Evolutionary conservation across 2,329 filamentous ascomycete genomes (phyloP), one percentile per base, ranked within the genome.

Genomic region (Emmonsiellopsis sp.): DNA sequence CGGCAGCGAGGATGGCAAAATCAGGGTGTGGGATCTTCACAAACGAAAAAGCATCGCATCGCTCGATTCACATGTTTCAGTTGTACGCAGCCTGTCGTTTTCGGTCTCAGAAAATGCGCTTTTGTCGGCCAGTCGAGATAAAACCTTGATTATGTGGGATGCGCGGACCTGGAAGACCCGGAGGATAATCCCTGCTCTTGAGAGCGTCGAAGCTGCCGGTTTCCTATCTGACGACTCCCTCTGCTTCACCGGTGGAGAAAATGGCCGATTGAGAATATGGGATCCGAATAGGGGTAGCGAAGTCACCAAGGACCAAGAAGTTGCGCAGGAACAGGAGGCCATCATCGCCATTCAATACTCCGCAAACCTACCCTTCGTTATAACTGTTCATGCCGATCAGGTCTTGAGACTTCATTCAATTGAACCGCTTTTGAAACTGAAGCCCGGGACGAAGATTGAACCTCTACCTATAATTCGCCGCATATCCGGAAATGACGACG

Each of bases 401-500:
- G 95, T 90, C 0, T 74, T 98, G 53, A 80, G 87, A 47, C 74
- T 96, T 34, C 89, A 92, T 67, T 82, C 81, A 1, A 67, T 71
- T 33, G 63, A 68, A 33, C 55, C 68, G n/a, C 54, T 75, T 39
- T 62, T 62, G 21, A 57, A 60, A 42, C 68, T 66, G 54, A 66
- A 66, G 47, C 62, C 66, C 37, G 58, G 72, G 55, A 61, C 77
- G 65, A 62, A 74, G 70, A 65, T 87, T 72, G 68, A 73, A n/a
- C 72, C 80, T n/a, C 68, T 86, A 27, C 75, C 79, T 8, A 63
- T 84, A 0, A 78, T 87, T 44, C 83, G 87, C 60, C 82, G 89
- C 44, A 94, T 98, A 60, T 95, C 92, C 4, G 94, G 93, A 51
- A 96, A 93, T 6, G 90, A 97, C 68, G 94, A 98, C 67, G 93